These are phyloP conservation scores for Candolleomyces eurysporus DNA, from an alignment of 768 basidiomycete species.

Conservation along the genomic window DNA sequence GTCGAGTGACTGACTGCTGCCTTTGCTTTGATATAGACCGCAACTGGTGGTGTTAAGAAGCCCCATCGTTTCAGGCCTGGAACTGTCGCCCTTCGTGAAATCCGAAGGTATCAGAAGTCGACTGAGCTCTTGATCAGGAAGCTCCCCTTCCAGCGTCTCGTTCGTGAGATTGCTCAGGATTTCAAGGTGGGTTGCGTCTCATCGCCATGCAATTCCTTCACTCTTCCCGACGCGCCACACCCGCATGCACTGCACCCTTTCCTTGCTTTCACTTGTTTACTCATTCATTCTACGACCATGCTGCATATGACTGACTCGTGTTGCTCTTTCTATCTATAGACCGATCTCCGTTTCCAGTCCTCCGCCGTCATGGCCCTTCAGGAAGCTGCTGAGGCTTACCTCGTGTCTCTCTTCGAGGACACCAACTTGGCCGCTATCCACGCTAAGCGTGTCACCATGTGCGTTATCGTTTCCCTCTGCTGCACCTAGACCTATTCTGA, in stretches of 20 bases:
- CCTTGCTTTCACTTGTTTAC: not conserved
- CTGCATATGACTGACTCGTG: too few species aligned
- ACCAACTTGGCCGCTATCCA: conserved; percentile 92
- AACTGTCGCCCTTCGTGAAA: conserved; percentile 99
- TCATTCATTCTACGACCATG: not conserved
- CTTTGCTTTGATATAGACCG: conserved; percentile 40
- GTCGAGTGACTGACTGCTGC: too few species aligned
- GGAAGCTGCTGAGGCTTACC: conserved; percentile 90
- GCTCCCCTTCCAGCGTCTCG: conserved; percentile 98
- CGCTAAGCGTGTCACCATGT: conserved; percentile 61
- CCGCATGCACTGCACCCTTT: not conserved
- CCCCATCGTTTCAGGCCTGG: conserved; percentile 96
- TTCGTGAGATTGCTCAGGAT: conserved; percentile 95
- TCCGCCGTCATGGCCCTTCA: conserved; percentile 93
- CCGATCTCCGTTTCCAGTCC: conserved; percentile 93
- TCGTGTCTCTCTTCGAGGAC: conserved; percentile 84
- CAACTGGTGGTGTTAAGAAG: conserved; percentile 99
- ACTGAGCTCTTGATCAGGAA: conserved; percentile 99
- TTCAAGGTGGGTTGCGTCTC: conserved; percentile 66
- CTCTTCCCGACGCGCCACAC: too few species aligned
- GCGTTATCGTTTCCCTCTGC: conserved; percentile 9
- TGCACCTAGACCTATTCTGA: not conserved
- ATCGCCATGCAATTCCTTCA: not conserved
- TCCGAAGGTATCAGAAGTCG: conserved; percentile 96
- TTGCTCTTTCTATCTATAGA: conserved; percentile 36